phyloP scores from a whole-genome alignment of 106 monocot genomes.

The Acorus gramineus region DNA sequence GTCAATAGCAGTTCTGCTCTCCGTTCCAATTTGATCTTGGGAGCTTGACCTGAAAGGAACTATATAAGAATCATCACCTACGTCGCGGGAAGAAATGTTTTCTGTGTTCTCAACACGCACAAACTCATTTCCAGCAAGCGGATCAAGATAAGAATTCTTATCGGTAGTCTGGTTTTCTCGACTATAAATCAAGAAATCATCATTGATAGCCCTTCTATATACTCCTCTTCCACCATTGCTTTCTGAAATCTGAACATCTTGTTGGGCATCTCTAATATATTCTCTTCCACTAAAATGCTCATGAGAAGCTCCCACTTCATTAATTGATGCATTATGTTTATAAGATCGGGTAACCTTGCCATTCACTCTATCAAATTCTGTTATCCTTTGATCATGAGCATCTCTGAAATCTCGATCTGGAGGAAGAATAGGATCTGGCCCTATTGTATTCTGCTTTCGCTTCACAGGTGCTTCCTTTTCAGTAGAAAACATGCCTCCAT shows the following conservation, averaged over 20 bases:
- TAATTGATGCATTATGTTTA: conserved; percentile 21
- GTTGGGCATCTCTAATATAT: conserved; percentile 10
- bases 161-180: conserved; percentile 29
- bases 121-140: conserved; percentile 35
- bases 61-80: conserved; percentile 68
- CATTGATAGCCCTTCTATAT: conserved; percentile 31
- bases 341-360: conserved; percentile 19
- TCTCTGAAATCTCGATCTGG: conserved; percentile 31
- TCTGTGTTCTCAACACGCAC: conserved; percentile 18
- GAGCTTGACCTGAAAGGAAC: conserved; percentile 42
- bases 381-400: conserved; percentile 15
- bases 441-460: conserved; percentile 31
- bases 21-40: conserved; percentile 21
- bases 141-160: conserved; percentile 31
- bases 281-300: conserved; percentile 13
- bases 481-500: conserved; percentile 50
- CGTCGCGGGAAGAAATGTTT: conserved; percentile 18
- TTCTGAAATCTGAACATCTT: conserved; percentile 31
- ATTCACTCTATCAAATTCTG: conserved; percentile 51
- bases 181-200: conserved; percentile 60
- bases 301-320: conserved; percentile 34
- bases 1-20: conserved; percentile 38
- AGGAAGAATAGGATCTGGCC: conserved; percentile 43
- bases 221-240: conserved; percentile 41
- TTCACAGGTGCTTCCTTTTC: conserved; percentile 43